A percentile compares a stretch with the other conserved stretches of the same genome.
These are phyloP conservation scores for Phallus indusiatus DNA, from an alignment of 768 basidiomycete genomes.

Conservation along the genomic window DNA sequence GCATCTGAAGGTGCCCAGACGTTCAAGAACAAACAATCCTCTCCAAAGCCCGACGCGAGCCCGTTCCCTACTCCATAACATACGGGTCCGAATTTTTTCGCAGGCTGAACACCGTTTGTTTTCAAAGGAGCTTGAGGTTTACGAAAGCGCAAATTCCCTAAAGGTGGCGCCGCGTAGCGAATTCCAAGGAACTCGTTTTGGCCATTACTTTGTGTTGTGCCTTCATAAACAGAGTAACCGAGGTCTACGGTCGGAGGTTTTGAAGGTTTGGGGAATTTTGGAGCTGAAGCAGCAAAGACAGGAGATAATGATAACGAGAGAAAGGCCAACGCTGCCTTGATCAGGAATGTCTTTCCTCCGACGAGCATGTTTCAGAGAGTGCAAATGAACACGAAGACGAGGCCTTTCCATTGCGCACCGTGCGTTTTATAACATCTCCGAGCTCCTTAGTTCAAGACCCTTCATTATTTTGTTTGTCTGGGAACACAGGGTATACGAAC, in stretches of 20 bases:
- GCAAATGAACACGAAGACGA: too few species aligned
- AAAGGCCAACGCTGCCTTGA: neutral
- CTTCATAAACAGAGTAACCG: slow-evolving; percentile 5
- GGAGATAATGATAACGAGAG: neutral
- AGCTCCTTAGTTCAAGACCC: too few species aligned
- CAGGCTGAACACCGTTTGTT: neutral
- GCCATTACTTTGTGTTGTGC: slow-evolving; percentile 6
- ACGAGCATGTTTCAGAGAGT: neutral
- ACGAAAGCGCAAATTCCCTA: slow-evolving; percentile 37
- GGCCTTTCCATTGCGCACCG: too few species aligned
- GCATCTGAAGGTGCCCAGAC: slow-evolving; percentile 11
- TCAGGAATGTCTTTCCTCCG: neutral
- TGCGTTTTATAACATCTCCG: too few species aligned
- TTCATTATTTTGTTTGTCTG: too few species aligned
- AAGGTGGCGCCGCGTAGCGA: slow-evolving; percentile 44
- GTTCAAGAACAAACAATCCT: slow-evolving; percentile 13
- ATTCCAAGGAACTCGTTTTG: slow-evolving; percentile 26
- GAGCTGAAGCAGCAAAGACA: neutral
- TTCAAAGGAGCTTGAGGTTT: slow-evolving; percentile 20
- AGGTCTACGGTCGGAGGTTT: neutral
- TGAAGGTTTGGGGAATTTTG: too few species aligned
- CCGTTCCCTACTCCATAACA: neutral
- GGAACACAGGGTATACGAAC: too few species aligned
- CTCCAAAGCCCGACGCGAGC: neutral
- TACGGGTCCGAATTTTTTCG: slow-evolving; percentile 3